Evolutionary conservation across 495 filamentous ascomycete genomes (phyloP), one percentile per base, ranked within the genome.

Genomic region (Parachaetomium inaequale): DNA sequence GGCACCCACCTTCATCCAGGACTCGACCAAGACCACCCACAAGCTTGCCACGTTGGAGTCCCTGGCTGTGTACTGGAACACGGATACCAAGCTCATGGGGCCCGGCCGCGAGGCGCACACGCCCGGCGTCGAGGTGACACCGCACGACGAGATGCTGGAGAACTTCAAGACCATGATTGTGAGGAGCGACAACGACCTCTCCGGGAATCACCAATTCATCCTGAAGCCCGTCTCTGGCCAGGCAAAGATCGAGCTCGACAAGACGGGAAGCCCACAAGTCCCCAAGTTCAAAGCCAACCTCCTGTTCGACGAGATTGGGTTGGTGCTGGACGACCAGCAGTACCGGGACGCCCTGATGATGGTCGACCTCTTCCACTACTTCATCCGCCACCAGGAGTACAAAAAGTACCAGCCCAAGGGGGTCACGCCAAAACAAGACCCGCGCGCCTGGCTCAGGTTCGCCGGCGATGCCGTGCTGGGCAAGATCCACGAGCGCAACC

Each of bases 281-380:
- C 90, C 94, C 12, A 93, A 92, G 68, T 87, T 96, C 77, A 97
- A 96, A 76, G 90, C 94, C 19, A 87, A 86, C 25, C 76, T 98
- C 28, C 78, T 96, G 10, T 98, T 98, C 67, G 91, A 98, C 67
- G 94, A 98, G 70, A 90, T 98, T 29, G 93, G 95, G 28, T 89
- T 98, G 54, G 88, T 98, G 19, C 79, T 98, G 19, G 94, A 98
- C 70, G 92, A 98, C 63, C 86, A 97, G 63, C 94, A 98, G 70
- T 98, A 98, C 70, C 89, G 95, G 25, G 94, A 98, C 78, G 90
- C 87, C 1, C 76, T 98, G 59, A 98, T 98, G 95, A 90, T 98
- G 79, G 88, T 96, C 8, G 94, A 98, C 71, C 83, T 97, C 6
- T 98, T 98, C 79, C 94, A 98, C 74, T 98, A 93, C 71, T 98